Evolutionary conservation across 352 stramenopile species (phyloP).

Genomic region (Thraustotheca clavata): DNA sequence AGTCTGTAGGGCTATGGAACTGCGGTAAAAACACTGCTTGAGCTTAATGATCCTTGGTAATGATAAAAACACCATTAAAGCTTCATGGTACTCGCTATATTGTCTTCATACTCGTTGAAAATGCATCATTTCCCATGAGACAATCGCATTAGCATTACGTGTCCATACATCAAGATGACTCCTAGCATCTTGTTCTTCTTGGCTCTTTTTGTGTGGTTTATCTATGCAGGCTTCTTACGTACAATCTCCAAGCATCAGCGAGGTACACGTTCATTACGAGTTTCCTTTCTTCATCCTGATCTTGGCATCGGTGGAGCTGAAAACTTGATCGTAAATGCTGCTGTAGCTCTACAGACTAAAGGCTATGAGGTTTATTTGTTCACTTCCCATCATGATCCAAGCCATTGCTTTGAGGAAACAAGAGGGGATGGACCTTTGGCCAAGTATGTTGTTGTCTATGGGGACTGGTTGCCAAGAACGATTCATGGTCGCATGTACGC

Average conservation of each 20-base stretch:
- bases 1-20: too few relatives aligned
- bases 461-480: constrained; percentile 90
- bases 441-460: constrained; percentile 79
- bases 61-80: too few relatives aligned
- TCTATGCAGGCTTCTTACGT: constrained; percentile 12
- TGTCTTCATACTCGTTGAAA: too few relatives aligned
- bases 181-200: not conserved
- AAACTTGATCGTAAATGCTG: constrained; percentile 89
- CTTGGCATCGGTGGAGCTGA: constrained; percentile 97
- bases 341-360: constrained; percentile 77
- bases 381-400: constrained; percentile 93
- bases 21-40: too few relatives aligned
- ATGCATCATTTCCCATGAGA: too few relatives aligned
- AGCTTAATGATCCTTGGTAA: too few relatives aligned
- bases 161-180: too few relatives aligned
- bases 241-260: too few relatives aligned
- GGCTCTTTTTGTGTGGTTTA: not conserved
- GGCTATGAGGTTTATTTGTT: constrained; percentile 87
- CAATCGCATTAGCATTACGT: too few relatives aligned
- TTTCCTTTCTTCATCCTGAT: constrained; percentile 97
- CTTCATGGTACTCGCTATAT: too few relatives aligned
- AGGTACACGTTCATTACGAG: constrained; percentile 20
- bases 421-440: constrained; percentile 65
- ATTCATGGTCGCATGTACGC: constrained; percentile 85
- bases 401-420: constrained; percentile 94